These are phyloP conservation scores for Chlamydomonas asymmetrica DNA, from an alignment of 139 green algal genomes.

Conservation along the genomic window DNA sequence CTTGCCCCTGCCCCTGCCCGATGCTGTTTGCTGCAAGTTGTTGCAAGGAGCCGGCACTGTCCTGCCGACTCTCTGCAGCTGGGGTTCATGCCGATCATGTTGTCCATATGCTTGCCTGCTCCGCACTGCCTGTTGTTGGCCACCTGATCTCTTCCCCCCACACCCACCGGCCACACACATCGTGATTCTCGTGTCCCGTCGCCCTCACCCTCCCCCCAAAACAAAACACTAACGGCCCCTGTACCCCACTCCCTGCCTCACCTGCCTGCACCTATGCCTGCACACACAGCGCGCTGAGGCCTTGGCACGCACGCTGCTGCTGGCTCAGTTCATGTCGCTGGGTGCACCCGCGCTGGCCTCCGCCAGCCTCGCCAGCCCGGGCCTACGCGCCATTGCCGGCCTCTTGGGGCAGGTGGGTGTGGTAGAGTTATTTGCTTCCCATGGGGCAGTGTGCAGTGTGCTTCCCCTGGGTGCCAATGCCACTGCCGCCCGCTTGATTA, in stretches of 20 bases:
- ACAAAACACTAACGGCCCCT: no score
- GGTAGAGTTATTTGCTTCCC: background rate
- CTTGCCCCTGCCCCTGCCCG: no score
- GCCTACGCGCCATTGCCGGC: background rate
- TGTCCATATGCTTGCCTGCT: no score
- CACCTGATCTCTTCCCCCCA: background rate
- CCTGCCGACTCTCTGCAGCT: no score
- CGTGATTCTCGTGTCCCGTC: background rate
- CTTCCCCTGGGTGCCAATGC: background rate
- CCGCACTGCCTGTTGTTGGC: background rate
- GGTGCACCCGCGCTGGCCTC: conserved; percentile 1
- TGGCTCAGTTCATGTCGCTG: conserved; percentile 36
- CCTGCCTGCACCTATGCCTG: background rate
- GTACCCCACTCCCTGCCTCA: no score
- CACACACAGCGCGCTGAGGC: conserved; percentile 26
- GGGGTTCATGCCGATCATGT: no score
- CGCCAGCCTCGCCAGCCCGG: background rate
- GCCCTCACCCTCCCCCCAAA: no score
- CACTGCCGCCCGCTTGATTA: background rate
- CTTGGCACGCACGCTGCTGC: conserved; percentile 38
- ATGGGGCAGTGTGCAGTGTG: background rate
- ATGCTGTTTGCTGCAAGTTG: no score
- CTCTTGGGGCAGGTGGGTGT: background rate
- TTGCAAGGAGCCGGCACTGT: no score
- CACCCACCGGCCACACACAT: background rate